These are phyloP conservation scores for Galerina marginata DNA, from an alignment of 768 basidiomycete genomes.

Conservation along the genomic window DNA sequence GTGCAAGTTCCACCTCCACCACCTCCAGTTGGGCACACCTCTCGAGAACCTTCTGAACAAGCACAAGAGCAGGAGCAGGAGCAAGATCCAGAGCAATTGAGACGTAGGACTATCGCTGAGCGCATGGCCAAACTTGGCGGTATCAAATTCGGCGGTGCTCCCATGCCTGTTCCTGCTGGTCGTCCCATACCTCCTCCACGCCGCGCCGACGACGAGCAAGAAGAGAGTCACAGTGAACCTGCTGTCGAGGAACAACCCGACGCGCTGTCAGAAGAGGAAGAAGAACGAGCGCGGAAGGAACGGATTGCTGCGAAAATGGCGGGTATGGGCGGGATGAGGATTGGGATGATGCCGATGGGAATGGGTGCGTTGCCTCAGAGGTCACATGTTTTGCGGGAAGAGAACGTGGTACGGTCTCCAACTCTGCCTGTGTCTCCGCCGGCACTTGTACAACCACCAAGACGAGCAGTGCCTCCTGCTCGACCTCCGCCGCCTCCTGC, in stretches of 20 bases:
- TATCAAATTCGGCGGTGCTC: conserved; percentile 79
- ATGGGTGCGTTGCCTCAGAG: conserved; percentile 36
- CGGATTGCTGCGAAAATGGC: conserved; percentile 59
- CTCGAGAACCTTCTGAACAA: conserved; percentile 21
- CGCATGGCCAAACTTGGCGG: conserved; percentile 95
- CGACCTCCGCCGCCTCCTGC: conserved; percentile 33
- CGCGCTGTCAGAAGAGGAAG: conserved; percentile 58
- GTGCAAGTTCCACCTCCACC: conserved; percentile 7
- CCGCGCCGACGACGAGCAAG: conserved; percentile 32
- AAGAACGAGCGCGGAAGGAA: conserved; percentile 61
- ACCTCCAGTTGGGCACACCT: conserved; percentile 3
- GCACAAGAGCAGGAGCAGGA: conserved; percentile 42
- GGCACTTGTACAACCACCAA: conserved; percentile 19
- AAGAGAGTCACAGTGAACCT: conserved; percentile 18
- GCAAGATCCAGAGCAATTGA: conserved; percentile 50
- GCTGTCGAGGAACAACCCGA: conserved; percentile 33
- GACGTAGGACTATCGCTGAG: conserved; percentile 82
- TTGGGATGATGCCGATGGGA: conserved; percentile 58
- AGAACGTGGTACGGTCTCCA: conserved; percentile 18
- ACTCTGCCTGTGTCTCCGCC: conserved; percentile 8
- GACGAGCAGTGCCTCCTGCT: conserved; percentile 29
- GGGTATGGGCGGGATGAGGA: conserved; percentile 61
- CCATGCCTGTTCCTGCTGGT: conserved; percentile 41
- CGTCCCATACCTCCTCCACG: conserved; percentile 43
- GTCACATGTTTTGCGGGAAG: conserved; percentile 32